Base-by-base conservation (phyloP, 2,329 filamentous ascomycete species). In the Talaromyces sp. region DNA sequence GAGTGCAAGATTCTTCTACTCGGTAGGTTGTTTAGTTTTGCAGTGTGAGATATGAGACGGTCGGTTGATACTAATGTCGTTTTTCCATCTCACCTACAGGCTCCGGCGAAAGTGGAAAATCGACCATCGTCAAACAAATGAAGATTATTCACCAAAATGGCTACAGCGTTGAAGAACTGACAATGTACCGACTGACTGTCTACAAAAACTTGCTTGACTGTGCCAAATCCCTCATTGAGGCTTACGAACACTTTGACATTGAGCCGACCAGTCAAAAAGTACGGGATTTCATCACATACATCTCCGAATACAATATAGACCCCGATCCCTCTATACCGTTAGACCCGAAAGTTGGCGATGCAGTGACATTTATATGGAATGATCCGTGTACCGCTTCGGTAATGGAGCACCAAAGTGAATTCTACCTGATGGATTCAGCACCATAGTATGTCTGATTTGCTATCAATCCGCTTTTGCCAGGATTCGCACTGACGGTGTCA, bases 111-210 rank as follows among this genome's bases (percentile, higher is more conserved):
- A 98, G 94, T 80, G 95, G 95, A 71, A 99, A 99, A 81, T 98
- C 95, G 66, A 99, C 95, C 10, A 98, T 99, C 73, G 95, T 99
- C 71, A 99, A 99, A 81, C 95, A 99, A 84, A 99, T 99, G 95
- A 99, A 98, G 82, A 99, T 99, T 73, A 98, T 99, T 75, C 95
- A 99, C 76, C 90, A 98, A 73, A 97, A 97, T 81, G 95, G 95
- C 67, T 99, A 99, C 80, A 93, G 92, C 11, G 88, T 92, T 70
- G 94, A 98, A 73, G 95, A 99, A 79, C 85, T 98, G 59, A 90
- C 90, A 73, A 90, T 97, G 76, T 98, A 98, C 82, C 90, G 95
- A 66, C 87, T 96, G 68, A 98, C 95, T 39, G 93, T 99, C 67
- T 99, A 96, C 84, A 99, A 99, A 82, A 99, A 99, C 78, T 85